Conservation (phyloP, 179 eudicot genomes). For the Camellia oleifera region DNA sequence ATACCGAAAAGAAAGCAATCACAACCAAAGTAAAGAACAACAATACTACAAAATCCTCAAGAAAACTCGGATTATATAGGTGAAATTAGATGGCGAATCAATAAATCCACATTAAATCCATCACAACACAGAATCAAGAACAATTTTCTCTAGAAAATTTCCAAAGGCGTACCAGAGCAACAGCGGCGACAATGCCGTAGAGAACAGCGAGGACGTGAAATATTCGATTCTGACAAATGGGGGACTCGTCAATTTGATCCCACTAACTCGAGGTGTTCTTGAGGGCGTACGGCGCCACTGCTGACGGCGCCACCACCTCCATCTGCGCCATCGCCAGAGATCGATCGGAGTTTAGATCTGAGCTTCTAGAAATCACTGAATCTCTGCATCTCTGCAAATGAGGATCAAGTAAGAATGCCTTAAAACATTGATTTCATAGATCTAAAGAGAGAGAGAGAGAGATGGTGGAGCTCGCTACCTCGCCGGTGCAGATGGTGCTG, state of each 20-base stretch:
- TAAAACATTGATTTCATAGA: too few species aligned
- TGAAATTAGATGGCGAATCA: not conserved
- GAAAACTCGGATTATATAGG: too few species aligned
- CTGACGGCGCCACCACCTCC: conserved; percentile 28
- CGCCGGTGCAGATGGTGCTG: too few species aligned
- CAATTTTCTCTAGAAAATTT: not conserved
- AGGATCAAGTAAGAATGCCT: too few species aligned
- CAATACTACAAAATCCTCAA: too few species aligned
- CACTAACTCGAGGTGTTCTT: conserved; percentile 61
- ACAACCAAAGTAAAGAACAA: too few species aligned
- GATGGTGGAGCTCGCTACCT: too few species aligned
- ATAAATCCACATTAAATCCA: not conserved
- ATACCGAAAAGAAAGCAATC: too few species aligned
- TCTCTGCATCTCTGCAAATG: too few species aligned
- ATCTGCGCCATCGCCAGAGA: conserved; percentile 21
- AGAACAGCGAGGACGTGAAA: conserved; percentile 71
- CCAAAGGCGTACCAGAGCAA: conserved; percentile 52
- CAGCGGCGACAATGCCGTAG: conserved; percentile 65
- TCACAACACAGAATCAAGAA: not conserved
- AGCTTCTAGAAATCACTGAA: too few species aligned
- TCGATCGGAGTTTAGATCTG: not conserved
- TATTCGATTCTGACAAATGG: conserved; percentile 77
- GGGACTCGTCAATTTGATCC: conserved; percentile 54
- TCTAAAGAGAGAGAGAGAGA: too few species aligned
- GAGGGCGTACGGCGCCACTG: conserved; percentile 30